Evolutionary conservation across 495 filamentous ascomycete species (phyloP).

Genomic region (Podospora conica): DNA sequence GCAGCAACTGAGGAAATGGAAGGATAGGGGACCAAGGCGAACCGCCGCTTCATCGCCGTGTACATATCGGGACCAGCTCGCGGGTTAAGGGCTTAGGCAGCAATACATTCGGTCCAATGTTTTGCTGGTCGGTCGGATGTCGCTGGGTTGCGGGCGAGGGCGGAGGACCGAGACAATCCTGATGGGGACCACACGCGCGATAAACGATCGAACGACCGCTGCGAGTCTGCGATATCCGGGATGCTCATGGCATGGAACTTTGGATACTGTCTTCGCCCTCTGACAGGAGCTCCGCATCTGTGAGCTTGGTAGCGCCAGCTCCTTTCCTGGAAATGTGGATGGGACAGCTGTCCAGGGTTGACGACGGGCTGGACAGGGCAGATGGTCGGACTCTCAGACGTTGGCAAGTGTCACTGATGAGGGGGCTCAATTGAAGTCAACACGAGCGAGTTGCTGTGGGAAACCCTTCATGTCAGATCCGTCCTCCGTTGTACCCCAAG

Average conservation of each 20-base stretch:
- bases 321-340: background rate
- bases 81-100: constrained; percentile 4
- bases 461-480: background rate
- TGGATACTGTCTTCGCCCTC: no score
- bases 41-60: constrained; percentile 5
- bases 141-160: background rate
- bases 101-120: constrained; percentile 3
- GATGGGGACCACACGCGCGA: background rate
- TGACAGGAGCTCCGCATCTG: no score
- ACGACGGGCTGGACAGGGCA: no score
- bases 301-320: background rate
- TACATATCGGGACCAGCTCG: constrained; percentile 11
- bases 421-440: background rate
- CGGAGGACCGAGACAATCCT: no score
- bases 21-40: constrained; percentile 2
- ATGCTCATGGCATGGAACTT: background rate
- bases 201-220: background rate
- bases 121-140: background rate
- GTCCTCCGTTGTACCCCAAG: no score
- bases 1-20: constrained; percentile 65
- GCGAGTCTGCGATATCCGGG: background rate
- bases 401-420: background rate
- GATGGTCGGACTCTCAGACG: background rate
- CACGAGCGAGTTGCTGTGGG: background rate
- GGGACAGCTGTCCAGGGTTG: background rate